Percentiles rank a stretch among this genome's conserved stretches.
Conservation (phyloP, 2,329 filamentous ascomycete species). For the Talaromyces islandicus region DNA sequence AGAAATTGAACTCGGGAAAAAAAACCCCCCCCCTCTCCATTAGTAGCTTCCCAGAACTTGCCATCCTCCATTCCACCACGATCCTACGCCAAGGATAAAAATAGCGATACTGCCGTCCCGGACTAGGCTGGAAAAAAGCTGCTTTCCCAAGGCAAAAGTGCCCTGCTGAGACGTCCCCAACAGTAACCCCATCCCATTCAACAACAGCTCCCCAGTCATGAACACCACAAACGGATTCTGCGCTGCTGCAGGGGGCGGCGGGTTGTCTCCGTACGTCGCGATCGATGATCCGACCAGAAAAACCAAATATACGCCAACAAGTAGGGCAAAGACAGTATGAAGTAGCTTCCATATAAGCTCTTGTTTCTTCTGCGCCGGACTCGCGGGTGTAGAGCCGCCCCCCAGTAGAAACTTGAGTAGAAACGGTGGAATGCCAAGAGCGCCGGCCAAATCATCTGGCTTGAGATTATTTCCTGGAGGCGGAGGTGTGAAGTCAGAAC, state of each 20-base stretch:
- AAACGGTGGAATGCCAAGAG: slow-evolving; percentile 39
- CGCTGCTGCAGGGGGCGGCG: slow-evolving; percentile 39
- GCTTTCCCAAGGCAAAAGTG: slow-evolving; percentile 26
- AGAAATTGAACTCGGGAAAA: not conserved
- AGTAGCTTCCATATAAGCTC: slow-evolving; percentile 49
- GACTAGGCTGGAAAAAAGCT: slow-evolving; percentile 33
- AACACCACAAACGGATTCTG: slow-evolving; percentile 43
- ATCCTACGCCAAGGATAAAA: slow-evolving; percentile 39
- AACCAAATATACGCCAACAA: slow-evolving; percentile 49
- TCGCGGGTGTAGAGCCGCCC: slow-evolving; percentile 31
- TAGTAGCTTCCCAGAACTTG: slow-evolving; percentile 11
- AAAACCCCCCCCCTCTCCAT: too few relatives aligned
- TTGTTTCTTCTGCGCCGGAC: slow-evolving; percentile 29
- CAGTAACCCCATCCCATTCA: slow-evolving; percentile 33
- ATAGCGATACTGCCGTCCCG: slow-evolving; percentile 41
- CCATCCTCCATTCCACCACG: slow-evolving; percentile 35
- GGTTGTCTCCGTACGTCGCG: slow-evolving; percentile 31
- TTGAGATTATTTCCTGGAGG: slow-evolving; percentile 13
- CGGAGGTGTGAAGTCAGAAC: slow-evolving; percentile 6
- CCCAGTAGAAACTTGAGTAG: slow-evolving; percentile 33
- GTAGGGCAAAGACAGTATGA: slow-evolving; percentile 54
- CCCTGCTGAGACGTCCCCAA: slow-evolving; percentile 21
- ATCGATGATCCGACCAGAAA: slow-evolving; percentile 31
- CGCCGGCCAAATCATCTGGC: slow-evolving; percentile 28
- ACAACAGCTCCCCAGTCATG: slow-evolving; percentile 40